Conservation (phyloP, 2,329 filamentous ascomycete genomes). For the Cytospora mali region DNA sequence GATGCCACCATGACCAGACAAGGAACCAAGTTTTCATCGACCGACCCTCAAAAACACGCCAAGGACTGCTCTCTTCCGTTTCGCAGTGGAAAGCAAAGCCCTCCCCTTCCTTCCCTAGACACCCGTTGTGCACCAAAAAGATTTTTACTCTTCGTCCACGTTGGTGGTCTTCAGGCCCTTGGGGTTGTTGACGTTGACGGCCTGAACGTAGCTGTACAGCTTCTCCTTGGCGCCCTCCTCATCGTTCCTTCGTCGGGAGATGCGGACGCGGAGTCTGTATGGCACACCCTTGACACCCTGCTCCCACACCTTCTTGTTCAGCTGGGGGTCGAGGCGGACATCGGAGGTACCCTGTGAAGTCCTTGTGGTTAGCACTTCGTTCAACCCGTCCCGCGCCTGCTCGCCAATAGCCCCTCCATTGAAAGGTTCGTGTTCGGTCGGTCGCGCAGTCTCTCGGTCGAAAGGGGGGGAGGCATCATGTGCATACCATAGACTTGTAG, state of each 20-base stretch:
- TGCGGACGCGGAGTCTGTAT: constrained; percentile 95
- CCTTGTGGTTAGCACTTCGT: constrained; percentile 17
- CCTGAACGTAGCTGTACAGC: constrained; percentile 99
- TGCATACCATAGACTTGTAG: constrained; percentile 89
- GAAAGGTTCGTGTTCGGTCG: constrained; percentile 8
- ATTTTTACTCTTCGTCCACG: constrained; percentile 64
- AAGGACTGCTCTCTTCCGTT: constrained; percentile 33
- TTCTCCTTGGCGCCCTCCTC: constrained; percentile 99
- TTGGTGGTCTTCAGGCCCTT: constrained; percentile 95
- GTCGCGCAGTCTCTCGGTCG: constrained; percentile 8
- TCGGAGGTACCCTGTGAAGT: constrained; percentile 81
- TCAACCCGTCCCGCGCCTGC: neutral
- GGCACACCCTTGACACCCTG: constrained; percentile 98
- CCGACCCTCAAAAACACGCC: constrained; percentile 30
- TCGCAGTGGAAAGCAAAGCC: constrained; percentile 25
- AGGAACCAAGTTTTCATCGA: constrained; percentile 31
- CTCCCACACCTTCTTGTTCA: constrained; percentile 99
- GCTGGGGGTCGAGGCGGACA: constrained; percentile 95
- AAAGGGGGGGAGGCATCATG: constrained; percentile 24
- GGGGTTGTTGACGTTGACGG: constrained; percentile 98
- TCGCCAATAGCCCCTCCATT: neutral
- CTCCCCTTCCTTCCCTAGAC: constrained; percentile 16
- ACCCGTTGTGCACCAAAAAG: constrained; percentile 5
- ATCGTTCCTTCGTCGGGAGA: constrained; percentile 99
- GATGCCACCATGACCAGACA: constrained; percentile 47